These are phyloP conservation scores for Phytopythium chamaehyphon DNA, from an alignment of 352 stramenopile genomes.

Conservation along the genomic window DNA sequence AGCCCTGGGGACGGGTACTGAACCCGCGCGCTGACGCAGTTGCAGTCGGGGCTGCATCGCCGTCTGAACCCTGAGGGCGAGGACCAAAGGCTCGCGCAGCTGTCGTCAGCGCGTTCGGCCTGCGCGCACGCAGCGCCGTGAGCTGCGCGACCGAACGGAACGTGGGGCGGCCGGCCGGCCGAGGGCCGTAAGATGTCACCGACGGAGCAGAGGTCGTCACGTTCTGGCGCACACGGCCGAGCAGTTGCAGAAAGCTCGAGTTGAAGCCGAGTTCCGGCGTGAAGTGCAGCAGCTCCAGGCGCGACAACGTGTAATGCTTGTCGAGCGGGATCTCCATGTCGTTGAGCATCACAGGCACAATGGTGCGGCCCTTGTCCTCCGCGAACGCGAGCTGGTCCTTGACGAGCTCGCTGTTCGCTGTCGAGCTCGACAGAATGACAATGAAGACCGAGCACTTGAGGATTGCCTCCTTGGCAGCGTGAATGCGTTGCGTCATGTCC, in stretches of 20 bases:
- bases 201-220: conserved; percentile 19
- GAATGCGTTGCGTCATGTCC: conserved; percentile 64
- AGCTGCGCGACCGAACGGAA: conserved; percentile 31
- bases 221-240: conserved; percentile 42
- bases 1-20: conserved; percentile 14
- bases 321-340: conserved; percentile 67
- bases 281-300: conserved; percentile 72
- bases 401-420: conserved; percentile 62
- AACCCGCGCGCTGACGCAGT: conserved; percentile 18
- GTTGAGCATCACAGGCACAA: conserved; percentile 76
- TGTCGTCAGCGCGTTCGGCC: conserved; percentile 15
- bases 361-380: conserved; percentile 68
- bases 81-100: neutral
- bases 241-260: conserved; percentile 55
- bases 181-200: conserved; percentile 19
- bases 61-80: neutral
- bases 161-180: conserved; percentile 20
- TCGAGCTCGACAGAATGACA: conserved; percentile 67
- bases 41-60: neutral
- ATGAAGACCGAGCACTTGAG: conserved; percentile 72
- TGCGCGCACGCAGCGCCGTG: conserved; percentile 19
- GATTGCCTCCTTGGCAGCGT: conserved; percentile 72
- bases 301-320: conserved; percentile 76
- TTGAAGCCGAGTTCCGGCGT: conserved; percentile 77
- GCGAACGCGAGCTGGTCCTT: conserved; percentile 79